phyloP scores from a whole-genome alignment of 192 early-diverging fungal species.

The Dissophora ornata region DNA sequence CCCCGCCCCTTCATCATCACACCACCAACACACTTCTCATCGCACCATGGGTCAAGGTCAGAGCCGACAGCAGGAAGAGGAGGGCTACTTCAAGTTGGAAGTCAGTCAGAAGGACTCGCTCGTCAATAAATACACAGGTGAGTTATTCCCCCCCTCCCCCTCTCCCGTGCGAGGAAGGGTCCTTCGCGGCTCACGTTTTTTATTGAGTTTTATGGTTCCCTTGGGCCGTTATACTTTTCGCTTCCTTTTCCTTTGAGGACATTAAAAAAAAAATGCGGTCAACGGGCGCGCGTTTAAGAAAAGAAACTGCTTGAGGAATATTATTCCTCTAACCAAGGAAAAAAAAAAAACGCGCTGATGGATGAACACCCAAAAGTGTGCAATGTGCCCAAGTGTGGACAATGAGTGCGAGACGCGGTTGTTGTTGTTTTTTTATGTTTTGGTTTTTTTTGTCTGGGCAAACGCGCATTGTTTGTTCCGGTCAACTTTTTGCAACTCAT shows the following conservation, averaged over 20 bases:
- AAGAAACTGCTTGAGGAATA: too few relatives aligned
- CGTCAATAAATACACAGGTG: slow-evolving; percentile 38
- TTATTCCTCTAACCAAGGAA: too few relatives aligned
- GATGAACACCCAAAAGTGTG: too few relatives aligned
- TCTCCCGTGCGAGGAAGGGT: neutral
- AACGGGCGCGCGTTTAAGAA: too few relatives aligned
- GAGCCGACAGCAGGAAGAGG: slow-evolving; percentile 41
- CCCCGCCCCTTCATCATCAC: neutral
- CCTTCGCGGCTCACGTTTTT: neutral
- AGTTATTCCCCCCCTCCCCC: neutral
- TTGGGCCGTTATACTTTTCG: neutral
- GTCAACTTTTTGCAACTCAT: too few relatives aligned
- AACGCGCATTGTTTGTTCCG: too few relatives aligned
- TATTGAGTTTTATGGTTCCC: neutral
- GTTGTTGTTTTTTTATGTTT: neutral
- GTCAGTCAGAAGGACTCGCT: slow-evolving; percentile 26
- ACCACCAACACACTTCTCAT: neutral
- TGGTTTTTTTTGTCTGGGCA: neutral
- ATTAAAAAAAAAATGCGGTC: neutral
- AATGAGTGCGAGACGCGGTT: too few relatives aligned
- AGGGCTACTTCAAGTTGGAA: slow-evolving; percentile 35
- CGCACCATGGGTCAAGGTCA: slow-evolving; percentile 52
- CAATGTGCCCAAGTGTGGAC: too few relatives aligned
- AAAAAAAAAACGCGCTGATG: neutral
- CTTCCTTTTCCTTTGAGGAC: neutral